phyloP scores from a whole-genome alignment of 192 early-diverging fungal genomes.

The Backusella westeae region DNA sequence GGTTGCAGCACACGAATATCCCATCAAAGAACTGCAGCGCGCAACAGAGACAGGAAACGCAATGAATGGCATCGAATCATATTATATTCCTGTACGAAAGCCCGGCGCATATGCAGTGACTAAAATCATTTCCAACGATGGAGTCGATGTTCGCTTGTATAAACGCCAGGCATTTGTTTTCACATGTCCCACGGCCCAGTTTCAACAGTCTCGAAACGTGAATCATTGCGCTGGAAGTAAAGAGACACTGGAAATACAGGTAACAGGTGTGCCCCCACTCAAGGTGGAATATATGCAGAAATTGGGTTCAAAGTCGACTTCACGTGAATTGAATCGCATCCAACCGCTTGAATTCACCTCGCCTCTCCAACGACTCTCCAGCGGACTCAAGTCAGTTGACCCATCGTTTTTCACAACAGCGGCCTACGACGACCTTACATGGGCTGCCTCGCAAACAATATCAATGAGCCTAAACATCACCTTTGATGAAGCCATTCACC shows the following conservation, averaged over 20 bases:
- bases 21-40: constrained; percentile 26
- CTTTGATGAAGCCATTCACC: constrained; percentile 17
- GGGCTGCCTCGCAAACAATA: constrained; percentile 34
- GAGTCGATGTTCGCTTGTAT: constrained; percentile 37
- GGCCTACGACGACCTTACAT: constrained; percentile 19
- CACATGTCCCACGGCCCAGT: constrained; percentile 37
- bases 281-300: constrained; percentile 30
- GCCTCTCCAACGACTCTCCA: constrained; percentile 10
- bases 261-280: constrained; percentile 44
- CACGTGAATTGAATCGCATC: constrained; percentile 34
- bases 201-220: constrained; percentile 4
- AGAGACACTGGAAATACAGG: constrained; percentile 21
- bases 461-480: constrained; percentile 33
- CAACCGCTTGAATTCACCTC: constrained; percentile 27
- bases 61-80: constrained; percentile 29
- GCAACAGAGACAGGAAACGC: constrained; percentile 35
- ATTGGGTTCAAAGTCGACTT: background rate
- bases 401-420: constrained; percentile 4
- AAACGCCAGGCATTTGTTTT: constrained; percentile 33
- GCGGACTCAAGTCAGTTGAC: background rate
- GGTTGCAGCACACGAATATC: constrained; percentile 5
- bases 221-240: constrained; percentile 38
- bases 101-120: constrained; percentile 42
- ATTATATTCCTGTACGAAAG: constrained; percentile 31
- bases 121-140: constrained; percentile 29